phyloP scores from a whole-genome alignment of 768 basidiomycete genomes.

The Udeniomyces megalosporus region DNA sequence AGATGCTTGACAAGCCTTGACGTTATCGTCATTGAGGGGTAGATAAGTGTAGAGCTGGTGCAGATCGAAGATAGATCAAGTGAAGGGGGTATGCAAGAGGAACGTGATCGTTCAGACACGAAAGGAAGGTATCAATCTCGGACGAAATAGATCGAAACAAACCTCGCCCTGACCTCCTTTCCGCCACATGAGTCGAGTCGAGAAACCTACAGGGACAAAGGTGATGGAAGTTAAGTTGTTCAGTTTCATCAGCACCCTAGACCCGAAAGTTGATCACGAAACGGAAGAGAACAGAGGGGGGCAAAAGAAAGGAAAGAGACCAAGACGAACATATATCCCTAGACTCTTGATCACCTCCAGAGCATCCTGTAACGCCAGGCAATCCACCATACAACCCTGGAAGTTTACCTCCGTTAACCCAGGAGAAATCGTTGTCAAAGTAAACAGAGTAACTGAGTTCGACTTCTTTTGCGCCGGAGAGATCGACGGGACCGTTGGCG shows the following conservation, averaged over 20 bases:
- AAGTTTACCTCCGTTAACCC: constrained; percentile 67
- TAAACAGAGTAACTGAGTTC: constrained; percentile 6
- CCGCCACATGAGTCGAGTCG: constrained; percentile 64
- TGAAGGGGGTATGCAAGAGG: too few relatives aligned
- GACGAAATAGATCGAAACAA: too few relatives aligned
- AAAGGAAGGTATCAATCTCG: too few relatives aligned
- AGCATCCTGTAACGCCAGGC: constrained; percentile 17
- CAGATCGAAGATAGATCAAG: too few relatives aligned
- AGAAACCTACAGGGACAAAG: constrained; percentile 44
- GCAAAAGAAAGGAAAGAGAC: not conserved
- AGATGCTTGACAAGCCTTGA: constrained; percentile 5
- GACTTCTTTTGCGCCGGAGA: not conserved
- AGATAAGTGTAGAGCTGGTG: constrained; percentile 18
- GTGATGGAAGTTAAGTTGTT: too few relatives aligned
- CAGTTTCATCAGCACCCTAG: not conserved
- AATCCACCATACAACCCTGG: constrained; percentile 50
- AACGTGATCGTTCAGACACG: too few relatives aligned
- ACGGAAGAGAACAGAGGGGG: not conserved
- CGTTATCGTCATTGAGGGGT: not conserved
- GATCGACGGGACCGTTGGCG: not conserved
- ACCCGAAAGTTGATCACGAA: not conserved
- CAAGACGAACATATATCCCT: constrained; percentile 13
- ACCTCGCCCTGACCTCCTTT: constrained; percentile 50
- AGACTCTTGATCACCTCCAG: constrained; percentile 1
- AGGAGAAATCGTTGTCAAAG: constrained; percentile 47